Evolutionary conservation across 495 filamentous ascomycete species (phyloP), one percentile per base, ranked within the genome.

Genomic region (Trichocladium uniseriatum): DNA sequence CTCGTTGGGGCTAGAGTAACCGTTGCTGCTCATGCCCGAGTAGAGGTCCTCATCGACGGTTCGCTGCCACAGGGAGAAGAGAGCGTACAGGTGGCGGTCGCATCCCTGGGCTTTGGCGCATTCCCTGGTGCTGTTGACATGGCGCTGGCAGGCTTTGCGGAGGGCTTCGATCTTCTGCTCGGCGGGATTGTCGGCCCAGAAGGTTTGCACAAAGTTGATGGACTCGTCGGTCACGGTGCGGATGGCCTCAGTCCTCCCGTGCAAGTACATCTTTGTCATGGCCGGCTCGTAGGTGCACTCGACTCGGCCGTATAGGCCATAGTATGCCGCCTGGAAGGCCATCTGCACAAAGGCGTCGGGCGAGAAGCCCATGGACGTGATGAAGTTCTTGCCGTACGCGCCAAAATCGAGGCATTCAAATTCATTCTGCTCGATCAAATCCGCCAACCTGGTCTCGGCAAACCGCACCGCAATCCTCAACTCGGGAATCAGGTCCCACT

Each of bases 261-360:
- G 92, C 29, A 94, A 78, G 67, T 79, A 98, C 45, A 80, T 67
- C 67, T 98, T 98, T 14, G 92, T 98, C 92, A 98, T 98, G 22
- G 92, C 89, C 14, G 92, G 94, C 67, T 98, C 92, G 64, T 98
- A 98, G 2, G 87, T 91, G 61, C 87, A 94, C 67, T 97, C 92
- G 5, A 95, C 76, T 5, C 88, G 80, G 6, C 92, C 92, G 57
- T 98, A 98, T 28, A 98, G 80, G 24, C 94, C 92, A 59, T 97
- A 98, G 71, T 98, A 97, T 13, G 94, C 92, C 22, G 92, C 92
- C 66, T 98, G 92, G 72, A 95, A 97, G 4, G 92, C 94, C 92
- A 97, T 97, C 65, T 98, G 92, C 27, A 98, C 87, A 56, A 95
- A 98, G 1, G 92, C 92, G 64, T 98, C 92, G 0, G 92, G 92